Evolutionary conservation across 257 asterid genomes (phyloP), one percentile per base, ranked within the genome.

Genomic region (Solanum etuberosum): DNA sequence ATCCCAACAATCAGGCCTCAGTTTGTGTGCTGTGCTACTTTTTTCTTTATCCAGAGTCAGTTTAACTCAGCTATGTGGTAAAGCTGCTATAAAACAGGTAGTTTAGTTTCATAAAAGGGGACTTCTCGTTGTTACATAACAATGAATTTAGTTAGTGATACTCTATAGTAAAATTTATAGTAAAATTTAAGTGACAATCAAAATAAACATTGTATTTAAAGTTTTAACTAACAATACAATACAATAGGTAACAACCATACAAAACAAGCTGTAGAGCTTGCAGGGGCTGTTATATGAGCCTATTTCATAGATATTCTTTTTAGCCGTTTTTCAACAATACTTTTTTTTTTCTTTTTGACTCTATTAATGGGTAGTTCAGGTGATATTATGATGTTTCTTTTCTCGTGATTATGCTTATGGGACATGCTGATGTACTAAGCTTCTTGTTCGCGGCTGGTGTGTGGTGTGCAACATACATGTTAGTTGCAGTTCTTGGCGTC

Each of bases 381-480:
- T 88, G 93, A 85, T 89, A 38, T 91, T 87, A 80, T 91, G 78
- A 88, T 91, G 92, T 86, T 91, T 42, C 20, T 73, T 76, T 35
- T 76, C 38, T 86, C 87, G 91, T 88, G 91, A 77, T 88, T 87
- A 84, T 91, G 88, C 91, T 90, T 91, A 95, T 92, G 93, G 95
- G 92, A 70, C 89, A 88, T 83, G 83, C 88, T 89, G 93, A 90
- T 89, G 91, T 90, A 40, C 15, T 93, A 87, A 92, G 93, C 92
- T 89, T 92, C 87, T 89, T 93, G 85, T 91, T 91, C 89, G 94
- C 89, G 37, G 94, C 91, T 91, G 96, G 93, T 90, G 93, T 94
- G 91, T 96, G 98, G 98, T 91, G 93, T 91, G 96, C 94, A 89
- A 85, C 95, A 68, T 95, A 94, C 89, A 93, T 95, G 48, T 88